Percentiles rank a stretch among this genome's conserved stretches.
These are phyloP conservation scores for Wickerhamiella lipophila DNA, from an alignment of 805 yeast genomes.

Conservation along the genomic window DNA sequence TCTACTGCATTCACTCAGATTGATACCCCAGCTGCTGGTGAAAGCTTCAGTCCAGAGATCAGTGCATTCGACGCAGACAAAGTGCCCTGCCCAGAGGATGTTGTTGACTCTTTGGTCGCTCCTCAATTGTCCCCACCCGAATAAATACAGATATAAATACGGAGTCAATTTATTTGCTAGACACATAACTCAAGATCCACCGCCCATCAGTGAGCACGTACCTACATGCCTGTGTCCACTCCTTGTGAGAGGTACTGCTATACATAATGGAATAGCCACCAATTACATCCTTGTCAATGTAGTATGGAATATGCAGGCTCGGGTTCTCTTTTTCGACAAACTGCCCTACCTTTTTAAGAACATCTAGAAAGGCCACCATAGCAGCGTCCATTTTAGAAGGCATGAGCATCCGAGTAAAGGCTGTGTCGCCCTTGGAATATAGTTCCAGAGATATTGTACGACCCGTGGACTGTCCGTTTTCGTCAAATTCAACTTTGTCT, in stretches of 20 bases:
- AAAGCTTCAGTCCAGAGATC: conserved; percentile 1
- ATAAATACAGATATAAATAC: neutral
- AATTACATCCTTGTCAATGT: conserved; percentile 54
- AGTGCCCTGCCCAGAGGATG: neutral
- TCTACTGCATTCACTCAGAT: neutral
- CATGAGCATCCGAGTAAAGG: conserved; percentile 55
- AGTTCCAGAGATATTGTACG: conserved; percentile 39
- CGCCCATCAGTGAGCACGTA: conserved; percentile 65
- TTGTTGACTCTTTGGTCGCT: neutral
- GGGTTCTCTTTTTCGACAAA: conserved; percentile 36
- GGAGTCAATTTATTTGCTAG: conserved; percentile 1
- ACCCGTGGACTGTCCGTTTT: conserved; percentile 27
- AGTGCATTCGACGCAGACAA: conserved; percentile 4
- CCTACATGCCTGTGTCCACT: conserved; percentile 86
- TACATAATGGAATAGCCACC: conserved; percentile 68
- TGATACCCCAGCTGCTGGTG: neutral
- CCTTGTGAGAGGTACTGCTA: conserved; percentile 48
- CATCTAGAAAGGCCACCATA: conserved; percentile 62
- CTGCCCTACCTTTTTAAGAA: conserved; percentile 41
- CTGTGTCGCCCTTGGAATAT: conserved; percentile 57
- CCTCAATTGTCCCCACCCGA: neutral
- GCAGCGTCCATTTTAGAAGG: conserved; percentile 70
- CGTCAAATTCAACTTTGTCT: conserved; percentile 39
- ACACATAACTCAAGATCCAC: conserved; percentile 65
- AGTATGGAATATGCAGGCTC: conserved; percentile 56